Percentiles rank a stretch among this genome's conserved stretches.
Conservation (phyloP, 352 stramenopile species). For the Phytophthora podocarpi region DNA sequence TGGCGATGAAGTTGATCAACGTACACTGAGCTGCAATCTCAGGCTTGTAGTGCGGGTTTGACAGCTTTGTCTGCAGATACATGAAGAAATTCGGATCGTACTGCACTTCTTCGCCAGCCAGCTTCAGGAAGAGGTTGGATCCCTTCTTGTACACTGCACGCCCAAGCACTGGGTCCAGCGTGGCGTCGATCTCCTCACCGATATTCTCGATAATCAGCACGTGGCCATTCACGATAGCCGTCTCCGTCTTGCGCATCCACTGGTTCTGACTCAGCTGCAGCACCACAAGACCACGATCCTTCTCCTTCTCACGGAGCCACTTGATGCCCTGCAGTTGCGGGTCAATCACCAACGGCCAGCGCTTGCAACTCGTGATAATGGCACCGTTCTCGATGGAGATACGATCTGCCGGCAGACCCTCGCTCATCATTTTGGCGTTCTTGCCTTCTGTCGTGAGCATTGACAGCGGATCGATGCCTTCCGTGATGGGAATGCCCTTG, state of each 20-base stretch:
- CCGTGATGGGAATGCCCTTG: conserved; percentile 94
- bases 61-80: conserved; percentile 97
- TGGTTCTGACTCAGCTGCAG: conserved; percentile 97
- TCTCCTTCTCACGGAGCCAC: conserved; percentile 96
- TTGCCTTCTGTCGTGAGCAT: conserved; percentile 97
- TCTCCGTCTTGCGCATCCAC: conserved; percentile 95
- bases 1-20: conserved; percentile 99
- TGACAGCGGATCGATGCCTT: conserved; percentile 94
- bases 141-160: conserved; percentile 97
- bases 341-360: conserved; percentile 98
- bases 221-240: conserved; percentile 94
- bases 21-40: conserved; percentile 96
- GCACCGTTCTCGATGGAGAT: conserved; percentile 98
- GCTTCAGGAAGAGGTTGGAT: conserved; percentile 93
- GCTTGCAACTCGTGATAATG: conserved; percentile 97
- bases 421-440: conserved; percentile 97
- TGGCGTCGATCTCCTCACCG: conserved; percentile 96
- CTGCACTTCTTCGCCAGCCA: conserved; percentile 96
- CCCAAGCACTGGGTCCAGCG: conserved; percentile 95
- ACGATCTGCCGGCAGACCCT: conserved; percentile 96
- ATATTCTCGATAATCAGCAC: conserved; percentile 98
- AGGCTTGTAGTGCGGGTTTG: conserved; percentile 98
- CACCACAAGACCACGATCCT: conserved; percentile 91
- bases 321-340: conserved; percentile 98
- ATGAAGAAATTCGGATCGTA: conserved; percentile 97